Base-by-base conservation (phyloP, 345 rosid genomes). In the Carallia brachiata region DNA sequence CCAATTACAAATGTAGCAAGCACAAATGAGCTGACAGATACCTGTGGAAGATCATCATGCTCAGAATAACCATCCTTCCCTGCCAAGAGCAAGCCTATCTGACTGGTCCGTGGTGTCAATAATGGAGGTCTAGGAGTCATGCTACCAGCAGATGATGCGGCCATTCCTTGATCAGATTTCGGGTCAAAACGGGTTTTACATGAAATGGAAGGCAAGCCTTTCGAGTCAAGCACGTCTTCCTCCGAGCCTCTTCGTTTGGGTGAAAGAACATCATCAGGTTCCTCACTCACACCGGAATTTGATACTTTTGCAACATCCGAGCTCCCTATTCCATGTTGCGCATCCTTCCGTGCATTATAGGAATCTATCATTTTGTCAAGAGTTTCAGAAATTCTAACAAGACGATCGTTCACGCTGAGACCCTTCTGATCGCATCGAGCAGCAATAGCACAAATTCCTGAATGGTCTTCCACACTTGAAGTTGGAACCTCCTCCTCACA, bases 51-150 rank as follows among this genome's bases (percentile, higher is more conserved):
- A 79, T 96, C 99, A 73, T 85, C 96, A 64, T 88, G 23, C 23
- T 23, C 23, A 23, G 23, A 23, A 23, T 23, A 23, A 23, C 23
- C 23, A 23, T 23, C 23, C 77, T 96, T 96, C 73, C 96, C 99
- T 50, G 89, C 87, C 75, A 92, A 80, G 58, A 88, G 85, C 82
- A 86, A 68, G 72, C 92, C 99, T 78, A 96, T 84, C 72, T 87
- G 99, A 87, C 91, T 87, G 74, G 83, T 88, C 73, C 87, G 89
- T 61, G 99, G 99, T 63, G 99, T 96, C 70, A 92, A 81, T 69
- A 89, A 72, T 8, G 99, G 98, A 77, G 99, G 92, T 77, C 97
- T 87, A 67, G 99, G 99, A 75, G 99, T 96, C 91, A 92, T 86
- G 86, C 99, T 96, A 71, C 99, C 94, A 70, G 93, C 98, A 52